Conservation (phyloP, 2,329 filamentous ascomycete species). For the Pseudogymnoascus verrucosus region DNA sequence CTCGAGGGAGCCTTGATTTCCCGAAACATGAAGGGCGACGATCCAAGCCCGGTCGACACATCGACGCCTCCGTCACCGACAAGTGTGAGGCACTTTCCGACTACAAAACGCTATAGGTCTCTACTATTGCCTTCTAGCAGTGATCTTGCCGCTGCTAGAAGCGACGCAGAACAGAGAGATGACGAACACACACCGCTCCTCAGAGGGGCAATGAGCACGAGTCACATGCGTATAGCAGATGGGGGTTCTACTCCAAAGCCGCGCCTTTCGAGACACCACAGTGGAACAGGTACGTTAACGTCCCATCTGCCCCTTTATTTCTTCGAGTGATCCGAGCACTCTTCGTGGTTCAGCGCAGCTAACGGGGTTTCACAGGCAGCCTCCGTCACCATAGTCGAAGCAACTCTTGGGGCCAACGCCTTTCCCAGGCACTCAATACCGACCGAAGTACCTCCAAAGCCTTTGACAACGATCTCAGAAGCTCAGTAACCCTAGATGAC, state of each 20-base stretch:
- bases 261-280: conserved; percentile 22
- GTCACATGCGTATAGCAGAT: conserved; percentile 21
- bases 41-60: conserved; percentile 9
- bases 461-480: conserved; percentile 52
- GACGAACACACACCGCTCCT: conserved; percentile 25
- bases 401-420: conserved; percentile 51
- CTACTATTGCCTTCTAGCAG: conserved; percentile 9
- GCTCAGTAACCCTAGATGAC: conserved; percentile 66
- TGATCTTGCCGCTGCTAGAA: not conserved
- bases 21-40: not conserved
- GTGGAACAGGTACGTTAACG: conserved; percentile 17
- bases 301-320: not conserved
- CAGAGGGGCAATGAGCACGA: conserved; percentile 20
- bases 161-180: conserved; percentile 1
- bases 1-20: not conserved
- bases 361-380: conserved; percentile 21
- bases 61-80: conserved; percentile 10
- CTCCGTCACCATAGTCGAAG: conserved; percentile 41
- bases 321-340: not conserved
- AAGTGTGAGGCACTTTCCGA: not conserved
- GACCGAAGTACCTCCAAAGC: conserved; percentile 39
- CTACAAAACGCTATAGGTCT: conserved; percentile 9
- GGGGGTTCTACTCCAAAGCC: conserved; percentile 15
- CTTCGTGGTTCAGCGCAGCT: not conserved
- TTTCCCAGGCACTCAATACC: conserved; percentile 50